Evolutionary conservation across 768 basidiomycete genomes (phyloP).

Genomic region (Suillus fuscotomentosus): DNA sequence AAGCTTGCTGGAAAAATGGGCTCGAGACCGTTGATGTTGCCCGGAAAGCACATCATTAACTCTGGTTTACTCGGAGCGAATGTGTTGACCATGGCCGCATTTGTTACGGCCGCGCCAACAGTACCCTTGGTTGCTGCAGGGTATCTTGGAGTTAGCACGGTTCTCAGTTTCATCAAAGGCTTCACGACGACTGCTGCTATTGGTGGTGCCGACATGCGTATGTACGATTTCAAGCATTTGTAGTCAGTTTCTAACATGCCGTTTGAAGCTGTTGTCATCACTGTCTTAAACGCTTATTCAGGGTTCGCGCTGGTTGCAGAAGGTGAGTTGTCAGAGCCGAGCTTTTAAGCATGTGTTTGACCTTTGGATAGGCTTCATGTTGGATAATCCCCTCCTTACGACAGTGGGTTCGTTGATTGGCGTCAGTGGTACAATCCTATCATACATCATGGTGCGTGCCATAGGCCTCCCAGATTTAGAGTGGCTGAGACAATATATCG

Average conservation of each 20-base stretch:
- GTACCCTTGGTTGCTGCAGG: constrained; percentile 76
- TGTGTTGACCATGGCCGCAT: constrained; percentile 70
- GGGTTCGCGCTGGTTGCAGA: constrained; percentile 91
- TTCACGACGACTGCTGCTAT: constrained; percentile 90
- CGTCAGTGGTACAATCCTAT: constrained; percentile 87
- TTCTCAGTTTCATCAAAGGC: constrained; percentile 82
- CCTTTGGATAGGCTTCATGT: constrained; percentile 64
- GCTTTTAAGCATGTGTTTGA: not conserved
- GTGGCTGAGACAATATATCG: constrained; percentile 4
- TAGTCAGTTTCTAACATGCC: constrained; percentile 9
- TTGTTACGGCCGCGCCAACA: constrained; percentile 65
- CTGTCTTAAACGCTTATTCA: constrained; percentile 87
- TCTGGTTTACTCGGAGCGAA: constrained; percentile 70
- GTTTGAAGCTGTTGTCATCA: constrained; percentile 77
- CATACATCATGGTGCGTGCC: constrained; percentile 81
- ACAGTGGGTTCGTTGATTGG: constrained; percentile 86
- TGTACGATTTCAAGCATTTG: constrained; percentile 27
- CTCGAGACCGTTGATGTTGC: constrained; percentile 68
- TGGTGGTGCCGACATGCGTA: constrained; percentile 93
- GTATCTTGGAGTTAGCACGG: constrained; percentile 70
- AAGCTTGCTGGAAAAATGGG: constrained; percentile 84
- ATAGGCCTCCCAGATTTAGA: not conserved
- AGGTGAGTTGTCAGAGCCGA: constrained; percentile 37
- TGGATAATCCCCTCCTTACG: constrained; percentile 81
- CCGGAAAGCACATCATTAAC: constrained; percentile 79